A percentile compares a stretch with the other conserved stretches of the same genome.
Conservation (phyloP, 1,139 yeast species). For the Zygosaccharomyces sapae region DNA sequence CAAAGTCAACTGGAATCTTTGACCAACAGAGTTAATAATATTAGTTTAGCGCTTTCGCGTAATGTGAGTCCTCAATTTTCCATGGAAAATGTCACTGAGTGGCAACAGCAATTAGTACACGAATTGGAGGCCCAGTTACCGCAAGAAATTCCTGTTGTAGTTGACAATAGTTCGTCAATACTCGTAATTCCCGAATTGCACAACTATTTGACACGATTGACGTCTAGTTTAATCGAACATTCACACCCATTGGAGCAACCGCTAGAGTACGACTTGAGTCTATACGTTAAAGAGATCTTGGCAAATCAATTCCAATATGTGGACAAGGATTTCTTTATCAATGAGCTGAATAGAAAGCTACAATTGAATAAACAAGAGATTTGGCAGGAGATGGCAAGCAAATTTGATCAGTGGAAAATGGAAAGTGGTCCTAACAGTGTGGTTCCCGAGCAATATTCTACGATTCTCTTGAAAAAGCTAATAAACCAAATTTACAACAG, state of each 20-base stretch:
- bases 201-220: conserved; percentile 21
- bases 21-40: conserved; percentile 21
- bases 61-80: conserved; percentile 11
- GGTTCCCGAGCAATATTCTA: conserved; percentile 25
- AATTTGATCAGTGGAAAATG: conserved; percentile 17
- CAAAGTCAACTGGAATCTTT: conserved; percentile 14
- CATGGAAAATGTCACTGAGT: conserved; percentile 27
- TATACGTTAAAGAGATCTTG: conserved; percentile 32
- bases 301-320: conserved; percentile 32
- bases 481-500: conserved; percentile 32
- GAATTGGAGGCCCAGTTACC: conserved; percentile 28
- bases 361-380: conserved; percentile 28
- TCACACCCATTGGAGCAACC: conserved; percentile 11
- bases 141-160: conserved; percentile 32
- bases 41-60: conserved; percentile 14
- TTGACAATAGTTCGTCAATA: conserved; percentile 25
- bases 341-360: conserved; percentile 28
- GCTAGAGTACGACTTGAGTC: conserved; percentile 28
- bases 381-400: conserved; percentile 25
- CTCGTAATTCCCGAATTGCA: conserved; percentile 33
- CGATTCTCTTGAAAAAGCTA: conserved; percentile 27
- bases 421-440: conserved; percentile 6
- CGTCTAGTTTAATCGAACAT: conserved; percentile 22
- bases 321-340: conserved; percentile 28
- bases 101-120: conserved; percentile 23